phyloP scores from a whole-genome alignment of 306 rosid species.

The Rubus parviflorus region DNA sequence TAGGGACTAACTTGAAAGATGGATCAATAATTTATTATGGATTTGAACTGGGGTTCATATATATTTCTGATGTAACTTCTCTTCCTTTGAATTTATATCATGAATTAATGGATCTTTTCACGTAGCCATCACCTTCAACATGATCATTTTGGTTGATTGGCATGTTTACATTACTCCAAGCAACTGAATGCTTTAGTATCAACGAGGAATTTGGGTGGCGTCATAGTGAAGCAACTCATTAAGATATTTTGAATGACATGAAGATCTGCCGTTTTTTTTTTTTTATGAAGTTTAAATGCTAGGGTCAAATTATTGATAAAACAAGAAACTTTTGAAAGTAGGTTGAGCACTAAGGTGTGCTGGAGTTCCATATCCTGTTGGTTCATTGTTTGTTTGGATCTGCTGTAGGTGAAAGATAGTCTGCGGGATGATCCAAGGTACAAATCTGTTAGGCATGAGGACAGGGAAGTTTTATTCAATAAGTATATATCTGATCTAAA shows the following conservation, averaged over 20 bases:
- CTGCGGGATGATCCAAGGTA: conserved; percentile 82
- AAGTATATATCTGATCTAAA: conserved; percentile 77
- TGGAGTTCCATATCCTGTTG: not conserved
- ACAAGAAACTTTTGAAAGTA: not conserved
- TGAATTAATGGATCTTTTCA: no score
- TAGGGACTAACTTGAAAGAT: no score
- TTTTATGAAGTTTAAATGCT: not conserved
- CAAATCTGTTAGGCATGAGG: conserved; percentile 80
- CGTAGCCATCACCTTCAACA: no score
- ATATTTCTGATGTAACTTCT: no score
- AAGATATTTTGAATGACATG: not conserved
- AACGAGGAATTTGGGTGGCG: not conserved
- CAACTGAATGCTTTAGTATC: no score
- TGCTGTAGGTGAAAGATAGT: conserved; percentile 76
- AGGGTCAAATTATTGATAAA: not conserved
- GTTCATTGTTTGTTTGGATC: conserved; percentile 26
- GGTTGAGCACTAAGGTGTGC: conserved; percentile 5
- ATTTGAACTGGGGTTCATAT: no score
- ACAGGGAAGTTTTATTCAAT: conserved; percentile 72
- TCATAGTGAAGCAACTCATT: not conserved
- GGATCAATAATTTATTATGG: no score
- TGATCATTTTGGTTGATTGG: no score
- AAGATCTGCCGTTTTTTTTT: not conserved
- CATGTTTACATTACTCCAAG: no score
- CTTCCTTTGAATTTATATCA: no score